These are phyloP conservation scores for Scenedesmus sp. DNA, from an alignment of 163 green algal genomes.

Conservation along the genomic window DNA sequence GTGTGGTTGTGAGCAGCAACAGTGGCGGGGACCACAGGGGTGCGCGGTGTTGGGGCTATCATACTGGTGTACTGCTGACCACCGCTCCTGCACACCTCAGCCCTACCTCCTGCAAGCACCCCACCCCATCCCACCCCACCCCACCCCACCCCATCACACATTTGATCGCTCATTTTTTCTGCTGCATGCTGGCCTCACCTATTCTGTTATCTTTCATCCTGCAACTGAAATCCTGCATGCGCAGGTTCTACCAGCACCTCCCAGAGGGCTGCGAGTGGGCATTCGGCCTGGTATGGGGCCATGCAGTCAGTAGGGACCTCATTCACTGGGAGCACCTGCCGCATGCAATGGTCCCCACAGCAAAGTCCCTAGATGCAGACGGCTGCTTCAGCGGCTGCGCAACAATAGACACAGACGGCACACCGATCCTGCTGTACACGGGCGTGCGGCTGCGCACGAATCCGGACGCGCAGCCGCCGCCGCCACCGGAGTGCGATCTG, in stretches of 20 bases:
- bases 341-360: constrained; percentile 75
- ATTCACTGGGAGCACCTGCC: constrained; percentile 82
- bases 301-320: constrained; percentile 79
- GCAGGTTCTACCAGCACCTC: constrained; percentile 87
- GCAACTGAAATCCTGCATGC: background rate
- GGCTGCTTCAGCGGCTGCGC: constrained; percentile 75
- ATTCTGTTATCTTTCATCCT: no score
- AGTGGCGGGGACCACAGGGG: background rate
- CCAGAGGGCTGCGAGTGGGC: constrained; percentile 76
- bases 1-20: background rate
- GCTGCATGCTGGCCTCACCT: no score
- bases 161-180: background rate
- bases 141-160: background rate
- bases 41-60: background rate
- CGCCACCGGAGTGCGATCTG: constrained; percentile 79
- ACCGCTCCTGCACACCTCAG: no score
- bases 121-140: background rate
- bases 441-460: constrained; percentile 77
- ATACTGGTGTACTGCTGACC: background rate
- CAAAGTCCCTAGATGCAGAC: constrained; percentile 70
- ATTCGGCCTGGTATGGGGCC: constrained; percentile 86
- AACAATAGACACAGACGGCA: constrained; percentile 68
- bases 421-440: constrained; percentile 80
- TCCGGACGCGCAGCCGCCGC: constrained; percentile 61
- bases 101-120: background rate